phyloP scores from a whole-genome alignment of 2,329 filamentous ascomycete species.

The Alternaria dauci region DNA sequence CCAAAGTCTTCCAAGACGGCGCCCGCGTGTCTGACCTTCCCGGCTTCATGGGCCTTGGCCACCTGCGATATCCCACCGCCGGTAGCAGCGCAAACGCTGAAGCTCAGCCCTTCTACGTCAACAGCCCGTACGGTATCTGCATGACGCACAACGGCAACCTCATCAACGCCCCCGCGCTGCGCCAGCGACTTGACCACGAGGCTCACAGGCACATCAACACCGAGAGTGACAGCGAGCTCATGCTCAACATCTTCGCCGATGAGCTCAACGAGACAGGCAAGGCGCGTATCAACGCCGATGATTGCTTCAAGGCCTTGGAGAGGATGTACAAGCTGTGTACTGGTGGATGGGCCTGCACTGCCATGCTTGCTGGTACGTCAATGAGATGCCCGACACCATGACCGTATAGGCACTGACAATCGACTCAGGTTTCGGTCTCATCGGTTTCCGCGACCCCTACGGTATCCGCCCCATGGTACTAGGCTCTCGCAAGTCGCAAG shows the following conservation, averaged over 20 bases:
- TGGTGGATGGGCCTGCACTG: conserved; percentile 81
- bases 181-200: conserved; percentile 75
- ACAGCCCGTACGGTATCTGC: conserved; percentile 81
- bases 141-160: conserved; percentile 89
- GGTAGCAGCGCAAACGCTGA: conserved; percentile 85
- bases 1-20: conserved; percentile 84
- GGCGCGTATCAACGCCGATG: conserved; percentile 78
- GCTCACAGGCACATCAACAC: conserved; percentile 90
- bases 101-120: conserved; percentile 93
- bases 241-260: conserved; percentile 88
- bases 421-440: conserved; percentile 71
- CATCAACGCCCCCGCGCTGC: conserved; percentile 77
- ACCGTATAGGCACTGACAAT: conserved; percentile 21
- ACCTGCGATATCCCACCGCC: conserved; percentile 88
- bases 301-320: conserved; percentile 76
- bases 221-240: conserved; percentile 85
- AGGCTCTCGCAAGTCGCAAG: conserved; percentile 74
- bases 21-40: conserved; percentile 76
- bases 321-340: conserved; percentile 77
- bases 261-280: conserved; percentile 83
- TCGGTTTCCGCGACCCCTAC: conserved; percentile 80
- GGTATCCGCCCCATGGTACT: conserved; percentile 85
- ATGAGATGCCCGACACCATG: neutral
- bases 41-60: conserved; percentile 85
- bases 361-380: conserved; percentile 74